Evolutionary conservation across 225 moss, liverwort and hornwort genomes (phyloP).

Genomic region (Polytrichum commune): DNA sequence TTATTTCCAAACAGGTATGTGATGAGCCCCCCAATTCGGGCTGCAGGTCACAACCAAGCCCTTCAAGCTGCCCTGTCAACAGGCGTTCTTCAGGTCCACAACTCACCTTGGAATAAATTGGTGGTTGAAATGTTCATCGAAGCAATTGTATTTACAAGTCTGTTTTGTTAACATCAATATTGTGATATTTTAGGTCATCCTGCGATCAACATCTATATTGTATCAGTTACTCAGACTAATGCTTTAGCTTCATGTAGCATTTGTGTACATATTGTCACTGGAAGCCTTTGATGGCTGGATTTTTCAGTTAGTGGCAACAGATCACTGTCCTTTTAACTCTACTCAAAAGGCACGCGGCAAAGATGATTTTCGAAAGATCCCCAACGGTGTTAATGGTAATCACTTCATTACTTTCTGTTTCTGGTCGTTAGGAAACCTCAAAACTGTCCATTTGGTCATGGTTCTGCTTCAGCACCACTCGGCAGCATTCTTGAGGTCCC

Average conservation of each 20-base stretch:
- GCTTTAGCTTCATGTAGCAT: not conserved
- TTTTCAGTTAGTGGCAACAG: slow-evolving; percentile 86
- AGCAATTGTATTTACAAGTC: too few species aligned
- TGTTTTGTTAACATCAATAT: too few species aligned
- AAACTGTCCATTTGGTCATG: too few species aligned
- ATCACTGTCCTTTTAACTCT: slow-evolving; percentile 94
- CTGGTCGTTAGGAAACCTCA: too few species aligned
- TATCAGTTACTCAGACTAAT: not conserved
- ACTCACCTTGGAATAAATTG: too few species aligned
- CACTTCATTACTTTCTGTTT: not conserved
- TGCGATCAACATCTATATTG: too few species aligned
- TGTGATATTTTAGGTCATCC: too few species aligned
- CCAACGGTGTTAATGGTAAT: slow-evolving; percentile 94
- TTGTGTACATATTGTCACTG: not conserved
- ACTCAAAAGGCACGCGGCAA: slow-evolving; percentile 84
- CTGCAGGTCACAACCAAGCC: slow-evolving; percentile 74
- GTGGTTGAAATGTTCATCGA: too few species aligned
- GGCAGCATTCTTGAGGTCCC: too few species aligned
- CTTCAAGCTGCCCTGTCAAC: slow-evolving; percentile 88
- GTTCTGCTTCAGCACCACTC: too few species aligned
- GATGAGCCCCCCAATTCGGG: slow-evolving; percentile 97
- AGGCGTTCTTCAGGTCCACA: slow-evolving; percentile 78
- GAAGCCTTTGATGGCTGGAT: slow-evolving; percentile 1
- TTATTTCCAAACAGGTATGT: slow-evolving; percentile 57
- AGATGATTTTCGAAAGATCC: slow-evolving; percentile 84